Percentiles rank a stretch among this genome's conserved stretches.
Evolutionary conservation across 208 protist species (phyloP).

Genomic region (Trypanosoma melophagium): DNA sequence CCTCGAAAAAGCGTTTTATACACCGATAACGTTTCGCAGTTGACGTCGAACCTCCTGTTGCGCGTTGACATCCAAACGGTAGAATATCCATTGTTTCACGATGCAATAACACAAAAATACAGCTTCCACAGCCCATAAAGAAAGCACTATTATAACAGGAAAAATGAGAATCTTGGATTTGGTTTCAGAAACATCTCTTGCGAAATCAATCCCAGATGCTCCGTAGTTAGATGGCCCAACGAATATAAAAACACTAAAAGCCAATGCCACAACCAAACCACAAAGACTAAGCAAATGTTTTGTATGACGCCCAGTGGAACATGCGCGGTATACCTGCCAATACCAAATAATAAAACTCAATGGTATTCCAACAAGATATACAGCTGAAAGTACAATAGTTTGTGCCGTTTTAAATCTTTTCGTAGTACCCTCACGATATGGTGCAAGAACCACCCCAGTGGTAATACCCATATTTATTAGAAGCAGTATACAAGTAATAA

Average conservation of each 20-base stretch:
- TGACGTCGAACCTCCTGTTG: constrained; percentile 39
- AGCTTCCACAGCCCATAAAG: constrained; percentile 48
- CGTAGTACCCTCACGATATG: constrained; percentile 20
- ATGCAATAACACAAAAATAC: constrained; percentile 50
- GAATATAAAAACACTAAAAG: constrained; percentile 52
- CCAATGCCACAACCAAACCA: constrained; percentile 55
- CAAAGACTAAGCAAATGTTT: constrained; percentile 57
- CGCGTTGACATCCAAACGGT: constrained; percentile 59
- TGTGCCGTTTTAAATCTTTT: constrained; percentile 36
- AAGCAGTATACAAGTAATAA: constrained; percentile 55
- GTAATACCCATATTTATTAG: constrained; percentile 50
- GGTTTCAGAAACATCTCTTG: constrained; percentile 34
- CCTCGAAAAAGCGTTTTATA: constrained; percentile 1
- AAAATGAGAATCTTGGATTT: constrained; percentile 32
- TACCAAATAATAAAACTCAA: constrained; percentile 74
- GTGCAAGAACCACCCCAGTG: constrained; percentile 43
- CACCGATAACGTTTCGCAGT: constrained; percentile 21
- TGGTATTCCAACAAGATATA: constrained; percentile 64
- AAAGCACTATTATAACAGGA: constrained; percentile 51
- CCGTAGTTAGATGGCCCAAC: constrained; percentile 46
- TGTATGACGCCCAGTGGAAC: constrained; percentile 42
- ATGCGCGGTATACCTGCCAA: constrained; percentile 58
- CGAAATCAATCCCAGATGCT: constrained; percentile 50
- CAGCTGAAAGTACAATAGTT: constrained; percentile 44
- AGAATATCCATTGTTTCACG: constrained; percentile 54